Base-by-base conservation (phyloP, 2,329 filamentous ascomycete genomes). In the Cladosporium austrohemisphaericum region DNA sequence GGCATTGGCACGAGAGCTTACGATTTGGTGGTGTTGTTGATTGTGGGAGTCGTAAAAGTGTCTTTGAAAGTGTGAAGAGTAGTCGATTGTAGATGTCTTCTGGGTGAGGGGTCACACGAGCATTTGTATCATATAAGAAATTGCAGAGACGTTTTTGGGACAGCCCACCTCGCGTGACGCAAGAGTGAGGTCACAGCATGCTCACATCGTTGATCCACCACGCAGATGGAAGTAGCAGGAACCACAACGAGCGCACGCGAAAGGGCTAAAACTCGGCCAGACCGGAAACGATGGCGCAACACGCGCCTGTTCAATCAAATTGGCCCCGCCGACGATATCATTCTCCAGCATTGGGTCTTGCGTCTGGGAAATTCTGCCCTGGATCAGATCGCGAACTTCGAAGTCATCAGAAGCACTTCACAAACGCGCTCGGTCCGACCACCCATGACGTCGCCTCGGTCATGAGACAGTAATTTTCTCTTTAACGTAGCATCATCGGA, bases 201-300 rank as follows among this genome's bases (percentile, higher is more conserved):
- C 22, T 38, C 38, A 11, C 38, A 41, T 20, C 23, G 25, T 35
- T 36, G 33, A 47, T 25, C 31, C 20, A 25, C 41, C 13, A 23
- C 18, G n/a, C n/a, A n/a, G 14, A 38, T 47, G 23, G 44, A 47
- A 47, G 33, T 38, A 25, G 23, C 18, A 38, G 33, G 44, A 38
- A 47, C 44, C 44, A 38, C 22, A 10, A 23, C 26, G 44, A 32
- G 11, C 23, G n/a, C n/a, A n/a, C n/a, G n/a, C n/a, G n/a, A n/a
- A n/a, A 47, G 44, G 44, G 44, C 33, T 38, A 38, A 47, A 22
- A 16, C 32, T 47, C 44, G 33, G 32, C 23, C 29, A 35, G 20
- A n/a, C 29, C 41, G 29, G 31, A 20, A 8, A 9, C 11, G 28
- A 32, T 22, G 20, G 31, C 20, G 31, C 23, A 16, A 13, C 33